These are phyloP conservation scores for Dictyophora rubrovolvata DNA, from an alignment of 768 basidiomycete genomes.

Conservation along the genomic window DNA sequence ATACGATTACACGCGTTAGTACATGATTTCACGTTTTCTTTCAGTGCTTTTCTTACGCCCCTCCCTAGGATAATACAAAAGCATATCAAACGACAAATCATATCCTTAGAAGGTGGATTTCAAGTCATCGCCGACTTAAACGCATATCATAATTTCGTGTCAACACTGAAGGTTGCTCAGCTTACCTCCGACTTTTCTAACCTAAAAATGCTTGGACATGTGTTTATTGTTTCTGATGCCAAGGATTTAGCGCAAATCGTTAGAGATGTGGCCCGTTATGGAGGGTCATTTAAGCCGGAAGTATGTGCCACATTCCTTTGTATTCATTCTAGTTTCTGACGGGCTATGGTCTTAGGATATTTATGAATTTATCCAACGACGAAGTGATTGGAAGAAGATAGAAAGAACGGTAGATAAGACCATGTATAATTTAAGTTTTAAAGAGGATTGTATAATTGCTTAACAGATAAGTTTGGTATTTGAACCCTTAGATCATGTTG, in stretches of 20 bases:
- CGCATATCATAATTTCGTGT: slow-evolving; percentile 82
- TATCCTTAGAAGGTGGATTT: slow-evolving; percentile 88
- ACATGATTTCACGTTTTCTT: not conserved
- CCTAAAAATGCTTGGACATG: slow-evolving; percentile 94
- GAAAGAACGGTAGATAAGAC: slow-evolving; percentile 93
- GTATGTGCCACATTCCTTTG: slow-evolving; percentile 27
- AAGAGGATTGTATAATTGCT: slow-evolving; percentile 71
- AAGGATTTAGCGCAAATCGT: slow-evolving; percentile 96
- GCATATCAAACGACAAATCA: slow-evolving; percentile 95
- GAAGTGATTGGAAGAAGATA: slow-evolving; percentile 98
- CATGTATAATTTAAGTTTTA: slow-evolving; percentile 89
- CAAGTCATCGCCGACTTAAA: slow-evolving; percentile 95
- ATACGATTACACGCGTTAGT: slow-evolving; percentile 75
- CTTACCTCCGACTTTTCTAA: slow-evolving; percentile 86
- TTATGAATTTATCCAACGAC: slow-evolving; percentile 90
- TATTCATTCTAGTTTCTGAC: not conserved
- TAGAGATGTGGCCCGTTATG: slow-evolving; percentile 88
- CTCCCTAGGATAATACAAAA: slow-evolving; percentile 76
- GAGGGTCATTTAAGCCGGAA: slow-evolving; percentile 90
- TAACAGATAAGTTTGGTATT: slow-evolving; percentile 12
- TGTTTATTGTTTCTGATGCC: slow-evolving; percentile 91
- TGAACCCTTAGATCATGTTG: not conserved
- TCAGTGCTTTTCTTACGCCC: not conserved
- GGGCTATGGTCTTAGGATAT: slow-evolving; percentile 46
- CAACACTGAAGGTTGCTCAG: slow-evolving; percentile 73